phyloP scores from a whole-genome alignment of 495 filamentous ascomycete species.

The Podospora conica region DNA sequence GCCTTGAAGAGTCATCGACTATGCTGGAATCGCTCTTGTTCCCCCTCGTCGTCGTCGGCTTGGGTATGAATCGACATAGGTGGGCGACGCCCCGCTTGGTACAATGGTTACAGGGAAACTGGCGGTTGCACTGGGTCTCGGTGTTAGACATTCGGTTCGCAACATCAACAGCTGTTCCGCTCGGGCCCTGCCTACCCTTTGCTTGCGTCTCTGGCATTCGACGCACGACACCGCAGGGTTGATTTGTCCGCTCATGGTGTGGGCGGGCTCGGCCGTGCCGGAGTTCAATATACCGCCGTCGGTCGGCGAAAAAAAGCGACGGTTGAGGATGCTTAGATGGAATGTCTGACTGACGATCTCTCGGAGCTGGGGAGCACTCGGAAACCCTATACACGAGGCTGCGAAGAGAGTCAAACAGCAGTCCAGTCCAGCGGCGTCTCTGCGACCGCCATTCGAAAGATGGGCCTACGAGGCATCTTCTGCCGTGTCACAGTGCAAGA shows the following conservation, averaged over 20 bases:
- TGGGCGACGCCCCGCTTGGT: conserved; percentile 34
- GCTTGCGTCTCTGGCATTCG: conserved; percentile 40
- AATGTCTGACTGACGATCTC: background rate
- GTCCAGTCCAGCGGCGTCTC: background rate
- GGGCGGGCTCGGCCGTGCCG: background rate
- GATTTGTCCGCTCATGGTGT: background rate
- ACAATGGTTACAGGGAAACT: conserved; percentile 44
- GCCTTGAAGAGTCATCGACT: conserved; percentile 16
- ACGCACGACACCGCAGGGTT: conserved; percentile 23
- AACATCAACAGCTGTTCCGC: background rate
- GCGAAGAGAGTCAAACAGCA: background rate
- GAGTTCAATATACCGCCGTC: background rate
- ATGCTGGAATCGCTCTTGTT: conserved; percentile 14
- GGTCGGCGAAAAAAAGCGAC: too few species aligned
- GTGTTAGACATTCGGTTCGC: conserved; percentile 11
- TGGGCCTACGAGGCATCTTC: background rate
- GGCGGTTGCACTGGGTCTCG: conserved; percentile 32
- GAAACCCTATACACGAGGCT: background rate
- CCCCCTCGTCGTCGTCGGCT: conserved; percentile 13
- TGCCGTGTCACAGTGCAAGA: background rate
- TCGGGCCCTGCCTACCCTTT: conserved; percentile 28
- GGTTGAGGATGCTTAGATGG: background rate
- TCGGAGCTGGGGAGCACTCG: background rate
- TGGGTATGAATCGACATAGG: conserved; percentile 31
- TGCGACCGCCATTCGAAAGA: background rate